Base-by-base conservation (phyloP, 768 basidiomycete species). In the Tulasnella sp. region DNA sequence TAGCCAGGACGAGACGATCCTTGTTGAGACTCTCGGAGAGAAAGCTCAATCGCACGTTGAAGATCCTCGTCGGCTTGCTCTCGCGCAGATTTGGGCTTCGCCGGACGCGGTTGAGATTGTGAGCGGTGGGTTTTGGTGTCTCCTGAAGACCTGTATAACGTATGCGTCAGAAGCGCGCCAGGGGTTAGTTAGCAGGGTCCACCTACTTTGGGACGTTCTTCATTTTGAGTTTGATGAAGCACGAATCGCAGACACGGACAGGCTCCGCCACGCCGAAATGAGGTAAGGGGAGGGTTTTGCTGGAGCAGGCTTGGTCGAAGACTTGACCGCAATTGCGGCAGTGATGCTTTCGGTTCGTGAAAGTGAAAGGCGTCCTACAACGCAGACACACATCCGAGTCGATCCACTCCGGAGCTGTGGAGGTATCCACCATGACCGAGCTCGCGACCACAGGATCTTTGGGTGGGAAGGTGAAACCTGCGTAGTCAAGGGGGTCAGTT, bases 241-340 rank as follows among this genome's bases (percentile, higher is more conserved):
- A 99, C 2, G 89, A 86, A 78, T 99, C 97, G 77, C 97, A 99
- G 0, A 99, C 97, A 49, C 97, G 87, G 7, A 99, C 97, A 45
- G 92, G 91, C 80, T 97, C 91, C 0, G 89, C 86, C 79, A 99
- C 96, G 14, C 97, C 97, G 80, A 94, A 97, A 81, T 96, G 93
- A 4, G 97, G 97, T 31, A 99, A 86, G 0, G 94, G 85, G 83
- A 94, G 89, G 2, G 87, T 85, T 83, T 94, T 93, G 40, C 92
- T 91, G 0, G 94, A 96, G 82, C 97, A 99, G 54, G 89, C 87
- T 74, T 96, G 94, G 83, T 98, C 97, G 81, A 97, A 99, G 17
- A 99, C 95, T 81, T 92, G 91, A 9, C 97, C 97, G 83, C 97
- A 99, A 82, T 98, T 98, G 17, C 97, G 90, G 82, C 97, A 99